Evolutionary conservation across 371 early-diverging fungal species (phyloP).

Genomic region (Mucor irregularis): DNA sequence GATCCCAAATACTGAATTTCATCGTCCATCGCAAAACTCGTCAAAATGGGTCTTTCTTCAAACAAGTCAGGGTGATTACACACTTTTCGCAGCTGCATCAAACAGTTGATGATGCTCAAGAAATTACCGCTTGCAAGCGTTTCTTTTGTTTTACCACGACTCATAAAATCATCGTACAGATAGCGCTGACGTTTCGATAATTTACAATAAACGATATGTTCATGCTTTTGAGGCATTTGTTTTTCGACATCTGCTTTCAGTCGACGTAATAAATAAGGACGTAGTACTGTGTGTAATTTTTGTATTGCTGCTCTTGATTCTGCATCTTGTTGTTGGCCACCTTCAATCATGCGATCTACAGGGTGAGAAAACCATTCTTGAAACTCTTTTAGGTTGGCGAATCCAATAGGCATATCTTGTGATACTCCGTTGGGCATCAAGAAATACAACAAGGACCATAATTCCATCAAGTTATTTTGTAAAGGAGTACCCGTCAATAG

Average conservation of each 20-base stretch:
- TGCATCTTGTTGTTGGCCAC: constrained; percentile 44
- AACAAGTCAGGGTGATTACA: constrained; percentile 97
- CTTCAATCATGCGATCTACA: constrained; percentile 77
- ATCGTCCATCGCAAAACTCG: constrained; percentile 72
- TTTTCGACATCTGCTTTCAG: constrained; percentile 86
- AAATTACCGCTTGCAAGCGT: constrained; percentile 76
- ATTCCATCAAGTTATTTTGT: constrained; percentile 92
- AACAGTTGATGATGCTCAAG: constrained; percentile 83
- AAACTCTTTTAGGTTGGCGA: constrained; percentile 83
- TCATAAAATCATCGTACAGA: constrained; percentile 88
- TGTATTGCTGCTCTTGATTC: constrained; percentile 64
- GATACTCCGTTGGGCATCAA: constrained; percentile 80
- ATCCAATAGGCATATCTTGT: constrained; percentile 66
- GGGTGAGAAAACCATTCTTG: constrained; percentile 90
- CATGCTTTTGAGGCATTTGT: constrained; percentile 83
- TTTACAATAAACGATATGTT: constrained; percentile 78
- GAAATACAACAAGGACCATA: constrained; percentile 96
- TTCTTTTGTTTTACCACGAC: constrained; percentile 78
- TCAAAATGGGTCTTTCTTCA: constrained; percentile 84
- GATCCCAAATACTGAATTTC: constrained; percentile 45
- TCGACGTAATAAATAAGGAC: constrained; percentile 89
- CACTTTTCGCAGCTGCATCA: constrained; percentile 97
- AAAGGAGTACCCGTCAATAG: constrained; percentile 95
- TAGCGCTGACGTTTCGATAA: constrained; percentile 83
- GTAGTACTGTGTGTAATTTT: constrained; percentile 74